Conservation (phyloP, 139 green algal genomes). For the Picochlorum sp. region DNA sequence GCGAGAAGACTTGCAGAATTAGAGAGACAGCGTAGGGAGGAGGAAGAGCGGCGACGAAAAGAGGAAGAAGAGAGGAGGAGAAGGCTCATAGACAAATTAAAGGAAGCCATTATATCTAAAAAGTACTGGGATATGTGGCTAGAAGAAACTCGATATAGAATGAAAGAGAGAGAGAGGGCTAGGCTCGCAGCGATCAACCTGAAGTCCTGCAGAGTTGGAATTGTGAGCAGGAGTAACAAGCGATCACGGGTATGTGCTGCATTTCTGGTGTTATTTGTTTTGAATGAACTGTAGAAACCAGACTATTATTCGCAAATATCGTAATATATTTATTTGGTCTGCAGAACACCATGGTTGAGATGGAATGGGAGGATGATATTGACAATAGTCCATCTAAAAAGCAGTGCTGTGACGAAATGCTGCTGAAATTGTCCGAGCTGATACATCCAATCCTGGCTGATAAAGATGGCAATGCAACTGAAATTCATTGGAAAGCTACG, state of each 20-base stretch:
- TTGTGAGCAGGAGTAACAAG: background rate
- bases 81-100: conserved; percentile 9
- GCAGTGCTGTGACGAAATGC: no score
- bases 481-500: no score
- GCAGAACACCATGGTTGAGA: no score
- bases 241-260: background rate
- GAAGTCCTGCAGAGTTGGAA: conserved; percentile 21
- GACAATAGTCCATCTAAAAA: no score
- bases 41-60: background rate
- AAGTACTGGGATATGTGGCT: conserved; percentile 17
- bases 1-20: background rate
- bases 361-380: no score
- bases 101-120: conserved; percentile 11
- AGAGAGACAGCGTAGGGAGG: background rate
- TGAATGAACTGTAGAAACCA: background rate
- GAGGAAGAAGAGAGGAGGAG: conserved; percentile 13
- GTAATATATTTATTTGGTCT: no score
- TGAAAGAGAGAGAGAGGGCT: conserved; percentile 11
- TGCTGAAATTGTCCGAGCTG: no score
- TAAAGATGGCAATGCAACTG: no score
- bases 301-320: no score
- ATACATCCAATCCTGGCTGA: no score
- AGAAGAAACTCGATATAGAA: background rate
- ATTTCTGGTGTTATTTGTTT: background rate
- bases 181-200: conserved; percentile 2